Percentiles rank a stretch among this genome's conserved stretches.
These are phyloP conservation scores for Magnaporthiopsis poae DNA, from an alignment of 2,329 filamentous ascomycete genomes.

Conservation along the genomic window DNA sequence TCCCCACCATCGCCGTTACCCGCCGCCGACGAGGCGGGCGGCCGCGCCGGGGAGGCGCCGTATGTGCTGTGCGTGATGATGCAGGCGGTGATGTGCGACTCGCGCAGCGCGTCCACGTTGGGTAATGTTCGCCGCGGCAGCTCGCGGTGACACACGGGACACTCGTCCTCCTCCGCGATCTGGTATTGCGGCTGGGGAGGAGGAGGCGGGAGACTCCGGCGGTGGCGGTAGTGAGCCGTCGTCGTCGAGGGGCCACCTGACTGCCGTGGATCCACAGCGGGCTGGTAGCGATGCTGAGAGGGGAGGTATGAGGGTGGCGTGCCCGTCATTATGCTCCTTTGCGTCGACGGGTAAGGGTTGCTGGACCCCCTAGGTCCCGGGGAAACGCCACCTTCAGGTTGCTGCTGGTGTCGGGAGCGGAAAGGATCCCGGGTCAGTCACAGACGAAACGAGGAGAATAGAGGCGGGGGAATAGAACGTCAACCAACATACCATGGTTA, in stretches of 20 bases:
- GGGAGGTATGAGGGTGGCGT: constrained; percentile 28
- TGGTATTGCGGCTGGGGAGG: constrained; percentile 18
- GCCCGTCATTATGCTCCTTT: constrained; percentile 31
- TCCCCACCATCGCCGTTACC: constrained; percentile 6
- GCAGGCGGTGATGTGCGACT: constrained; percentile 49
- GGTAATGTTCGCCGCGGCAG: constrained; percentile 48
- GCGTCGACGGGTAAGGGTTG: constrained; percentile 17
- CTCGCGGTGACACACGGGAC: constrained; percentile 65
- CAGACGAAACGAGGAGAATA: not conserved
- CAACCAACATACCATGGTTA: constrained; percentile 36
- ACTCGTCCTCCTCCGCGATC: constrained; percentile 65
- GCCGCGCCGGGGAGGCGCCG: constrained; percentile 15
- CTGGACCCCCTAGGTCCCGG: constrained; percentile 11
- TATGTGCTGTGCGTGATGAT: constrained; percentile 47
- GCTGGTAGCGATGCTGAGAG: constrained; percentile 8
- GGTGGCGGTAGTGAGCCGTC: constrained; percentile 14
- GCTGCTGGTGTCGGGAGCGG: not conserved
- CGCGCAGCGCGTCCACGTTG: constrained; percentile 45
- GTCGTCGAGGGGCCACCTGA: not conserved
- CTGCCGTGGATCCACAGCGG: not conserved
- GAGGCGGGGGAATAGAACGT: no score
- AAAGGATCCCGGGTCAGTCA: not conserved
- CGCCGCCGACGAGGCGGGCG: constrained; percentile 7
- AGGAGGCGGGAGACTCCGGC: constrained; percentile 22
- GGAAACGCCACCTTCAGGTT: constrained; percentile 2